Evolutionary conservation across 306 rosid species (phyloP).

Genomic region (Medicago lupulina): DNA sequence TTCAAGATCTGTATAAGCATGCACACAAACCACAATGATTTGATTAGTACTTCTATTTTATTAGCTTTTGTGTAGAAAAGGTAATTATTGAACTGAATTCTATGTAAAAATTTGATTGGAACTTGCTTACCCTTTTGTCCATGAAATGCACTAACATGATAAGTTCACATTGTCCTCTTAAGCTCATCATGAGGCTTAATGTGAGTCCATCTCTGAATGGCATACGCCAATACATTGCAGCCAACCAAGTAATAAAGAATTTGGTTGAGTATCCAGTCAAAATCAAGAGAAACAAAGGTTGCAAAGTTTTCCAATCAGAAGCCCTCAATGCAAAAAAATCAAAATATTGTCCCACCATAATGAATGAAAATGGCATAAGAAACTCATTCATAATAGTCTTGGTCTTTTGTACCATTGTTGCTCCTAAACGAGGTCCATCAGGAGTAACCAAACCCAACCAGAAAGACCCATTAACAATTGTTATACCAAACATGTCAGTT

Average conservation of each 20-base stretch:
- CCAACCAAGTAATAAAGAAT: slow-evolving; percentile 43
- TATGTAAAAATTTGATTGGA: background rate
- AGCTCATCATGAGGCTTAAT: slow-evolving; percentile 60
- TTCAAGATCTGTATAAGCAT: slow-evolving; percentile 51
- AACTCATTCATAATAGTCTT: slow-evolving; percentile 55
- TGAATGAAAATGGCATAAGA: slow-evolving; percentile 66
- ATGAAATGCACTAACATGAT: slow-evolving; percentile 67
- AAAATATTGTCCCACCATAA: slow-evolving; percentile 53
- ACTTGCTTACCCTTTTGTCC: slow-evolving; percentile 63
- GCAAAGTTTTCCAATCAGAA: slow-evolving; percentile 51
- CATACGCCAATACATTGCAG: slow-evolving; percentile 46
- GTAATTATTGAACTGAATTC: background rate
- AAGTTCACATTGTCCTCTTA: slow-evolving; percentile 76
- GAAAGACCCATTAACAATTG: slow-evolving; percentile 65
- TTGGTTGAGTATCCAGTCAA: slow-evolving; percentile 52
- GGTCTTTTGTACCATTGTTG: slow-evolving; percentile 50
- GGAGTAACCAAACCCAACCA: slow-evolving; percentile 74
- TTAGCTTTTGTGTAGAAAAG: background rate
- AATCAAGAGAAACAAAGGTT: slow-evolving; percentile 56
- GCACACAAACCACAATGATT: background rate
- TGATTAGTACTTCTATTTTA: background rate
- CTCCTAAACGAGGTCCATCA: slow-evolving; percentile 78
- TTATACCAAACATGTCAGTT: slow-evolving; percentile 64
- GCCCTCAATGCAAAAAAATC: slow-evolving; percentile 50
- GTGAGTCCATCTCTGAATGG: slow-evolving; percentile 64